A percentile compares a stretch with the other conserved stretches of the same genome.
phyloP scores from a whole-genome alignment of 2,329 filamentous ascomycete genomes.

The Fusarium brachygibbosum region DNA sequence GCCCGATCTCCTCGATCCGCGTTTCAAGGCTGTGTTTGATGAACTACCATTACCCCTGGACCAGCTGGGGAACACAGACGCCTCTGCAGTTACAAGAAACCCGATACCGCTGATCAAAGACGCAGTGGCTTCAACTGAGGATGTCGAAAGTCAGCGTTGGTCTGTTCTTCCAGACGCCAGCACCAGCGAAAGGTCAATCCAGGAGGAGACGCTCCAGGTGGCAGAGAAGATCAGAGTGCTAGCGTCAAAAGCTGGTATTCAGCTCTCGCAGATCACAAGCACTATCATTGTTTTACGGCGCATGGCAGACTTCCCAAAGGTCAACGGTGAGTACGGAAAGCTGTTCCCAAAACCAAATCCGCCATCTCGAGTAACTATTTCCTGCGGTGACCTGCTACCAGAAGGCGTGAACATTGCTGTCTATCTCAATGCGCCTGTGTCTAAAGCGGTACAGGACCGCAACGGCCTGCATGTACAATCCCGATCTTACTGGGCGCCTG shows the following conservation, averaged over 20 bases:
- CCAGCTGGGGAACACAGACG: constrained; percentile 12
- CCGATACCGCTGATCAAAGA: constrained; percentile 3
- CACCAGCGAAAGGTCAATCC: constrained; percentile 53
- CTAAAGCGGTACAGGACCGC: constrained; percentile 55
- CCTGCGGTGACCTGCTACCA: constrained; percentile 78
- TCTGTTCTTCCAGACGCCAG: constrained; percentile 54
- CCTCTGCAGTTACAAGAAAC: constrained; percentile 14
- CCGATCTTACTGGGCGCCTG: constrained; percentile 95
- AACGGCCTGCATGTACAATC: constrained; percentile 89
- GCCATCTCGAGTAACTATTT: constrained; percentile 85
- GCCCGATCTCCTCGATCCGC: constrained; percentile 76
- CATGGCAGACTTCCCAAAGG: constrained; percentile 81
- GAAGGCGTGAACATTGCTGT: constrained; percentile 71
- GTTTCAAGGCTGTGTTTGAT: constrained; percentile 63
- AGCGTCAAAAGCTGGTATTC: constrained; percentile 53
- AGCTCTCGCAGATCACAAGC: constrained; percentile 62
- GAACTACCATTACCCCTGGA: constrained; percentile 43
- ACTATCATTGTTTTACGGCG: constrained; percentile 78
- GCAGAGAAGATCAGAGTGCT: constrained; percentile 60
- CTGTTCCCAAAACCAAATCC: constrained; percentile 85
- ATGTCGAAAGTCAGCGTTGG: constrained; percentile 54
- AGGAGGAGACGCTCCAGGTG: constrained; percentile 63
- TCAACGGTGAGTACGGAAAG: constrained; percentile 82
- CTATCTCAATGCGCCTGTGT: constrained; percentile 60
- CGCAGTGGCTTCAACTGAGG: constrained; percentile 26